These are phyloP conservation scores for Penicillium sp. DNA, from an alignment of 2,329 filamentous ascomycete genomes.

Conservation along the genomic window DNA sequence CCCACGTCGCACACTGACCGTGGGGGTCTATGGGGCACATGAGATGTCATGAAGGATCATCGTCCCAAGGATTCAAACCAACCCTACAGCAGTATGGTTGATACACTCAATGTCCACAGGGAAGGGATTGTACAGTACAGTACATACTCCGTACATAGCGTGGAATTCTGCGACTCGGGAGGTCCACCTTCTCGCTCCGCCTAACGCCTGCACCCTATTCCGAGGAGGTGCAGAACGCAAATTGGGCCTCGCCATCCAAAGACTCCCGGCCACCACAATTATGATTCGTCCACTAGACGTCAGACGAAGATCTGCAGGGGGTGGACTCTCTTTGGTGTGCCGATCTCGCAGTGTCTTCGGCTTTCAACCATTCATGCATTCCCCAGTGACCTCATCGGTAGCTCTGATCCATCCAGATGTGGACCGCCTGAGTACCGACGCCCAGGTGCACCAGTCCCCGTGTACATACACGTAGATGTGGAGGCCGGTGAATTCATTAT, in stretches of 20 bases:
- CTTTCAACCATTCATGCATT: conserved; percentile 15
- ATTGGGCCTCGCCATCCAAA: conserved; percentile 11
- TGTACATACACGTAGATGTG: conserved; percentile 10
- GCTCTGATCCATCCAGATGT: conserved; percentile 4
- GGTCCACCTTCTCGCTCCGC: conserved; percentile 11
- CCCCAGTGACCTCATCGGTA: conserved; percentile 23
- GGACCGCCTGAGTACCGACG: conserved; percentile 11
- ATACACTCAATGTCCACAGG: no score
- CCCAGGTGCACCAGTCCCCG: conserved; percentile 10
- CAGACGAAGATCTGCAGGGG: conserved; percentile 24
- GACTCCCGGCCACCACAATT: conserved; percentile 1
- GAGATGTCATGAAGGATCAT: no score
- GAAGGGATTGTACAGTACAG: background rate
- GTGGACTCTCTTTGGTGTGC: conserved; percentile 9
- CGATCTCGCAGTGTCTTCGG: conserved; percentile 13
- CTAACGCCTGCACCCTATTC: conserved; percentile 7
- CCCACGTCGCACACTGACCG: background rate
- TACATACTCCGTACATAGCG: no score
- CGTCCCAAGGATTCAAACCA: background rate
- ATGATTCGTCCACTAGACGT: conserved; percentile 17
- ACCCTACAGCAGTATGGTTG: no score
- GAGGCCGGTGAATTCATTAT: conserved; percentile 15
- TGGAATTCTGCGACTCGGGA: conserved; percentile 2
- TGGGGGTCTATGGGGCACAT: background rate
- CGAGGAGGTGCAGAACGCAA: conserved; percentile 2